Base-by-base conservation (phyloP, 2,329 filamentous ascomycete species). In the Penicillium crustosum region DNA sequence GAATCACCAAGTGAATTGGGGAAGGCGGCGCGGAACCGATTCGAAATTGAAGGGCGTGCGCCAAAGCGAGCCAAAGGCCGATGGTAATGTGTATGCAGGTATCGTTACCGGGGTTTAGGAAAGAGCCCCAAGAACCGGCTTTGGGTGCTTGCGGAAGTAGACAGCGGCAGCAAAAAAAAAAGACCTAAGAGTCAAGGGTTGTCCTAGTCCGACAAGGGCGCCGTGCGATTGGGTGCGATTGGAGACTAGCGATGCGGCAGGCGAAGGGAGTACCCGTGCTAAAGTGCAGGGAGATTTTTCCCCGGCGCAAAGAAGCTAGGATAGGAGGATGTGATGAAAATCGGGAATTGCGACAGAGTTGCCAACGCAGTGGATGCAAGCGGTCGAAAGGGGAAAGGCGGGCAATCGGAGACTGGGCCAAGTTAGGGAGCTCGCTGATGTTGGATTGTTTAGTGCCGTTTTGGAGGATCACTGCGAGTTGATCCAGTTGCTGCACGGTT, bases 331-430 rank as follows among this genome's bases (percentile, higher is more conserved):
- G 65, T 61, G 68, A 68, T 63, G 60, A 64, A 61, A 62, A 69
- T 65, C 61, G 66, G 59, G 59, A 63, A 59, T 67, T 65, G 65
- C 69, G 68, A 71, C 70, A 71, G 25, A 53, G 33, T 68, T 72
- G 71, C 70, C 71, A 73, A 61, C 70, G 64, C 68, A 73, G 67
- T 67, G 58, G 45, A 72, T 73, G 71, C 71, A 74, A 64, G 66
- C 61, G 67, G 65, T 73, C 71, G 58, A 72, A 74, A 72, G 56
- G 44, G 71, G 71, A 69, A 69, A 61, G 63, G 59, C 58, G 61
- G 68, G 58, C 59, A 70, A 68, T 72, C 66, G 66, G 67, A 59
- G 68, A 68, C 64, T 65, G 68, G 62, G 58, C 66, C 65, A 62
- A 67, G 62, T 59, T 56, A 23, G 55, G 50, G 53, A 57, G 55